Evolutionary conservation across 73 alveolate genomes (phyloP).

Genomic region (Breviolum minutum): DNA sequence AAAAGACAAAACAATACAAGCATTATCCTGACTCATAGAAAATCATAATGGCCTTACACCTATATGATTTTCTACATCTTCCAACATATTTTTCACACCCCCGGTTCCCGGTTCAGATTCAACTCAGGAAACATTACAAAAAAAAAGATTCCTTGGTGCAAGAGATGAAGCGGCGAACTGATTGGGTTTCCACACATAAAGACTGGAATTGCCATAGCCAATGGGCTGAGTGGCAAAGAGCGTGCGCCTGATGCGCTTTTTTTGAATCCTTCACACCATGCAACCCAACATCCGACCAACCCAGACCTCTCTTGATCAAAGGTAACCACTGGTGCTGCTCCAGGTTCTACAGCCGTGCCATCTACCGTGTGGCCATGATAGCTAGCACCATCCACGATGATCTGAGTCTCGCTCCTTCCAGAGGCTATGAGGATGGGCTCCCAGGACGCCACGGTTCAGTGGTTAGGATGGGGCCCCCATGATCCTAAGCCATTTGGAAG

Average conservation of each 20-base stretch:
- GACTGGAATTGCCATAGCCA: constrained; percentile 40
- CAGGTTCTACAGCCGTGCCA: constrained; percentile 26
- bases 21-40: too few species aligned
- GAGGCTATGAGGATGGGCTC: too few species aligned
- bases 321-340: constrained; percentile 46
- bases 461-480: too few species aligned
- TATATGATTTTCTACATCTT: too few species aligned
- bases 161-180: background rate
- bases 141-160: background rate
- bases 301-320: constrained; percentile 56
- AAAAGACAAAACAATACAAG: too few species aligned
- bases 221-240: constrained; percentile 37
- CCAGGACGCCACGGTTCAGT: too few species aligned
- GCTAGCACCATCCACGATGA: constrained; percentile 56
- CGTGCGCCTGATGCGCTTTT: constrained; percentile 42
- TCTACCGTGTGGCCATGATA: constrained; percentile 61
- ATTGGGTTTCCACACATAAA: background rate
- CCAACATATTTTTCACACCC: too few species aligned
- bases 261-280: background rate
- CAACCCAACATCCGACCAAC: background rate
- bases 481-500: too few species aligned
- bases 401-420: constrained; percentile 9
- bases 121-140: too few species aligned
- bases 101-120: too few species aligned
- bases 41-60: too few species aligned